Evolutionary conservation across 805 yeast species (phyloP).

Genomic region (Cephaloascus fragrans): DNA sequence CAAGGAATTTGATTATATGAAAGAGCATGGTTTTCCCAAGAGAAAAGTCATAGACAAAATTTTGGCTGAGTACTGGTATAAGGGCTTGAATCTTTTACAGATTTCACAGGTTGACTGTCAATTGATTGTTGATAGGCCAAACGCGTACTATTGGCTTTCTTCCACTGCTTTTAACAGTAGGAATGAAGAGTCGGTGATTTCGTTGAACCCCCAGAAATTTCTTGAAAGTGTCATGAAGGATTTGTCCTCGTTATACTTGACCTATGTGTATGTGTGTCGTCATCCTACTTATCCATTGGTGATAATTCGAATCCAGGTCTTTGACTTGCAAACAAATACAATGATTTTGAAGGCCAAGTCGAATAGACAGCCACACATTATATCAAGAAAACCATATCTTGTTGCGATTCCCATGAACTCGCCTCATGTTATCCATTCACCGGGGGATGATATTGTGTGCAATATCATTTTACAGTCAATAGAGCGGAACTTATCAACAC

Average conservation of each 20-base stretch:
- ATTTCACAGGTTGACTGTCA: constrained; percentile 65
- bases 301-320: constrained; percentile 58
- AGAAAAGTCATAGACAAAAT: constrained; percentile 31
- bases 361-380: constrained; percentile 25
- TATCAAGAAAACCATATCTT: constrained; percentile 53
- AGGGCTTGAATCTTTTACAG: constrained; percentile 55
- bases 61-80: constrained; percentile 40
- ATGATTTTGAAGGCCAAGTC: constrained; percentile 5
- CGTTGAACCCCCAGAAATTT: constrained; percentile 42
- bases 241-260: constrained; percentile 41
- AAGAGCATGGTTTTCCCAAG: not conserved
- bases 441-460: constrained; percentile 28
- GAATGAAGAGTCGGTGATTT: constrained; percentile 17
- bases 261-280: constrained; percentile 57
- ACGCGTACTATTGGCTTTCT: constrained; percentile 33
- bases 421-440: constrained; percentile 54
- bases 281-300: constrained; percentile 57
- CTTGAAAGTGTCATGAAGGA: constrained; percentile 35
- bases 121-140: constrained; percentile 49
- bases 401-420: constrained; percentile 60
- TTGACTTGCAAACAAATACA: constrained; percentile 29
- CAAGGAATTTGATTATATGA: constrained; percentile 5
- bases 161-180: constrained; percentile 32
- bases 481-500: constrained; percentile 38
- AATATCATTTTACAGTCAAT: constrained; percentile 52